Base-by-base conservation (phyloP, 192 early-diverging fungal genomes). In the Dissophora globulifera region DNA sequence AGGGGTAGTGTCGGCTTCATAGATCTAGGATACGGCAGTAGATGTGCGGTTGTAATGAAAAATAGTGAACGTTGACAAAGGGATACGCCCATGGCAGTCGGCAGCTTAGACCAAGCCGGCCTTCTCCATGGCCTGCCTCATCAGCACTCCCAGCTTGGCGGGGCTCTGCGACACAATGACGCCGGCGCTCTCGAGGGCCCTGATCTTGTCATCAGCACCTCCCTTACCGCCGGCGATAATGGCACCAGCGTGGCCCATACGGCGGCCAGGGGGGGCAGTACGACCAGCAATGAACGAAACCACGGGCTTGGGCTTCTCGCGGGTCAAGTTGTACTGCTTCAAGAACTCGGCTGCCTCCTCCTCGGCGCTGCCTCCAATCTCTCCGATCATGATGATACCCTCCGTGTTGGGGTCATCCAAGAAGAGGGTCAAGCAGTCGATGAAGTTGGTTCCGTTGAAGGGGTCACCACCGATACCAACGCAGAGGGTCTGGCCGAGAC, bases 181-280 rank as follows among this genome's bases (percentile, higher is more conserved):
- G 66, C 94, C 95, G 50, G 95, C 98, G 65, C 81, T 83, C 79
- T 98, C 96, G 54, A 99, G 87, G n/a, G 98, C 96, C 82, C 86
- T 88, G 78, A 99, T 96, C 91, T 99, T 99, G 88, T 96, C 96
- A 58, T 94, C 89, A 16, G 98, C 98, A 79, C 90, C 92, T 67
- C 98, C 98, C 90, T 99, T 99, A 66, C 98, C 98, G 83, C 98
- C 98, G 51, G 96, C 88, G 76, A 99, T 98, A 75, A 99, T 99
- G 78, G 96, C 98, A 67, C 98, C 98, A 67, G 98, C 98, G 78
- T 99, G 98, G 72, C 97, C 98, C 98, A 99, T 99, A 66, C 98
- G 92, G 62, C 98, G 92, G 59, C 98, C 98, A 20, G 98, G 98
- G 45, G 98, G 98, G 43, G 98, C 98, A 51, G 96, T 99, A 57